Conservation (phyloP, 331 rosid genomes). For the Stylosanthes scabra region DNA sequence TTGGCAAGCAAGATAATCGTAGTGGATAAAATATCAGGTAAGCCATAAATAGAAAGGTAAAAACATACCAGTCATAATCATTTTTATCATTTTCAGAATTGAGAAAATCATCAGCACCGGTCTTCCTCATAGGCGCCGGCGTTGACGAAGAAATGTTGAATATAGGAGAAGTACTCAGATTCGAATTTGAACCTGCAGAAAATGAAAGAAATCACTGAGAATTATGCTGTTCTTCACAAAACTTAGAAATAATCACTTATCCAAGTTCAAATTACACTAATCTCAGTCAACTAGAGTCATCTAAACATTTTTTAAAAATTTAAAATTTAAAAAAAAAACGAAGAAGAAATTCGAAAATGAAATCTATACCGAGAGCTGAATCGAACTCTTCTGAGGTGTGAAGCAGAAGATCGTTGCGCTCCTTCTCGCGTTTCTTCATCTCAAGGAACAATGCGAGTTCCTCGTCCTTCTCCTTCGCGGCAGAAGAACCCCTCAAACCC, state of each 20-base stretch:
- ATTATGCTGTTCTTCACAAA: too few species aligned
- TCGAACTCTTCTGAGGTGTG: conserved; percentile 79
- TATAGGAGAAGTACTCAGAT: conserved; percentile 74
- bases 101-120: conserved; percentile 90
- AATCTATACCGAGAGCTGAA: conserved; percentile 55
- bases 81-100: conserved; percentile 92
- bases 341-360: conserved; percentile 4
- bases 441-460: conserved; percentile 93
- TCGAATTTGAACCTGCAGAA: conserved; percentile 68
- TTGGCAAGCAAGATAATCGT: conserved; percentile 1
- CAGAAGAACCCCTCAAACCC: conserved; percentile 64
- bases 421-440: conserved; percentile 98
- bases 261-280: conserved; percentile 3
- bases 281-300: conserved; percentile 10
- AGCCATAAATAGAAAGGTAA: conserved; percentile 12
- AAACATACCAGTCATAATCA: conserved; percentile 89
- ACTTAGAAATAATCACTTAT: background rate
- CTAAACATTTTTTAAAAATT: background rate
- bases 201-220: conserved; percentile 18
- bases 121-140: conserved; percentile 77
- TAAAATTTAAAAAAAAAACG: background rate
- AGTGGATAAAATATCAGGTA: background rate
- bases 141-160: conserved; percentile 75
- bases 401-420: conserved; percentile 83
- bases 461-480: conserved; percentile 90